Base-by-base conservation (phyloP, 2,329 filamentous ascomycete species). In the Cercospora berteroae region DNA sequence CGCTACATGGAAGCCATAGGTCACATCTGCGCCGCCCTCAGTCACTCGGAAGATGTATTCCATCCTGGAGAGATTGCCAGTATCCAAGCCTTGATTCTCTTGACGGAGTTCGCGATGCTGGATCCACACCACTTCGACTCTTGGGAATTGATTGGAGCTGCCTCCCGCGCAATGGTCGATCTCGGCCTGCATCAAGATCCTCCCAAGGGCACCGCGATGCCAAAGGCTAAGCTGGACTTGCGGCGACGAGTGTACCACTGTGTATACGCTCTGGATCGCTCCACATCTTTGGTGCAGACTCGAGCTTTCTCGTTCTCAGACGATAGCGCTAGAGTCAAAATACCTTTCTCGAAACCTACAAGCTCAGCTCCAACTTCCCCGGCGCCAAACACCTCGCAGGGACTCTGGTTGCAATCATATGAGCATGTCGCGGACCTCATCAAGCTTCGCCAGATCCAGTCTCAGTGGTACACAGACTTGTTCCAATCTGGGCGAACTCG, bases 231-330 rank as follows among this genome's bases (percentile, higher is more conserved):
- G 56, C 81, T 97, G 12, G 92, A 97, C 72, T 83, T 93, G 68
- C 88, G 94, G 62, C 87, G 94, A 61, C 88, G 90, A 72, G 90
- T 96, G 1, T 98, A 96, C 76, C 93, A 96, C 79, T 96, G 91
- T 76, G 90, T 95, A 4, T 97, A 97, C 78, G 89, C 91, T 29
- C 84, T 98, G 23, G 95, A 99, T 77, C 93, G 93, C 75, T 89
- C 92, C 10, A 94, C 96, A 56, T 96, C 93, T 73, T 91, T 97
- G 83, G 91, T 94, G 4, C 89, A 96, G 72, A 91, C 91, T 10
- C 86, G 93, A 36, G 90, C 93, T 0, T 97, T 97, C 78, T 97
- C 94, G 0, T 97, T 98, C 76, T 94, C 93, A 0, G 94, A 98
- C 76, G 92, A 94, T 65, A 90, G 94, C 5, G 87, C 91, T 27